These are phyloP conservation scores for Ganoderma resinaceum DNA, from an alignment of 1,284 basidiomycete genomes.

Conservation along the genomic window DNA sequence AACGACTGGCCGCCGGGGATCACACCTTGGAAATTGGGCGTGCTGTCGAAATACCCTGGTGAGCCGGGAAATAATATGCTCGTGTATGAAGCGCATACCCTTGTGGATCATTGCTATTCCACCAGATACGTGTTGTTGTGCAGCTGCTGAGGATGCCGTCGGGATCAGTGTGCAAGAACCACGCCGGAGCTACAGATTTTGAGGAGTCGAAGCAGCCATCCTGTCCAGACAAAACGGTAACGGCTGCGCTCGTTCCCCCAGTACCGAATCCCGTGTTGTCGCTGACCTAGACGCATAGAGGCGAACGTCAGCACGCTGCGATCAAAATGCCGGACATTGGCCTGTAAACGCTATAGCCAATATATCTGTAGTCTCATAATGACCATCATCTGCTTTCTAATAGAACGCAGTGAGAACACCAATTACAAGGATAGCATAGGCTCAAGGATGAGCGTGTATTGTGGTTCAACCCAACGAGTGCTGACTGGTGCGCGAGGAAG, in stretches of 20 bases:
- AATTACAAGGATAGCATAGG: too few species aligned
- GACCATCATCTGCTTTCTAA: neutral
- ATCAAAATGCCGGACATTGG: neutral
- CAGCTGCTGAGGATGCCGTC: constrained; percentile 70
- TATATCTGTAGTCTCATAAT: neutral
- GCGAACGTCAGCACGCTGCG: constrained; percentile 9
- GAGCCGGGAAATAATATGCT: neutral
- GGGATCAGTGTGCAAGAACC: constrained; percentile 67
- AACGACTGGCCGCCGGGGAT: constrained; percentile 84
- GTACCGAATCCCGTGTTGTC: constrained; percentile 73
- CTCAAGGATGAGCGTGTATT: too few species aligned
- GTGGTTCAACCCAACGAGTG: too few species aligned
- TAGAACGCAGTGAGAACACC: too few species aligned
- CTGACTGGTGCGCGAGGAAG: too few species aligned
- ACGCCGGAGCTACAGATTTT: constrained; percentile 55
- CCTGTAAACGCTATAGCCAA: neutral
- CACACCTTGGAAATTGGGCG: constrained; percentile 67
- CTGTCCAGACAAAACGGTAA: constrained; percentile 56
- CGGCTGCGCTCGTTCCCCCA: constrained; percentile 75
- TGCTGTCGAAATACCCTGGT: constrained; percentile 42
- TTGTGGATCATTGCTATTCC: constrained; percentile 56
- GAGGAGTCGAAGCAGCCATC: constrained; percentile 68
- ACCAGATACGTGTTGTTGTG: constrained; percentile 64
- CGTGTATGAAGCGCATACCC: constrained; percentile 50
- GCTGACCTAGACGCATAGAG: constrained; percentile 58